These are phyloP conservation scores for Corinectria fuckeliana DNA, from an alignment of 2,329 filamentous ascomycete species.

Conservation along the genomic window DNA sequence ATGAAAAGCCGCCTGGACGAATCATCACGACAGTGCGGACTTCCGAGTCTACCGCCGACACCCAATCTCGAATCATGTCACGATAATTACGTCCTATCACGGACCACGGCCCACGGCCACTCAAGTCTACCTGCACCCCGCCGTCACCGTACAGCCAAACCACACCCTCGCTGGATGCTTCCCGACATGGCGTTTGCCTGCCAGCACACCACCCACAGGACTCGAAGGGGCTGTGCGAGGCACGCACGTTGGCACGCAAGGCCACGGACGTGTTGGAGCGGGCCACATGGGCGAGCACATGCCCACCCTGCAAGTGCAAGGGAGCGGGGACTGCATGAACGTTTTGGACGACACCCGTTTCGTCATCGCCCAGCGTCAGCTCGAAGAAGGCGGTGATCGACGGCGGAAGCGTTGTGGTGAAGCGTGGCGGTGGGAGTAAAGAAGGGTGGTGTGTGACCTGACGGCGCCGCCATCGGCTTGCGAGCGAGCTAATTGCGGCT, in stretches of 20 bases:
- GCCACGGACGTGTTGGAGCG: constrained; percentile 16
- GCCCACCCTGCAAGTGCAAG: constrained; percentile 32
- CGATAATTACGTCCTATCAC: constrained; percentile 1
- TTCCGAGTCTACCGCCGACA: constrained; percentile 16
- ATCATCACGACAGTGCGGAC: constrained; percentile 1
- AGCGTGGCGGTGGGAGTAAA: neutral
- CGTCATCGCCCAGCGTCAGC: constrained; percentile 18
- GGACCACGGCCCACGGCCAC: constrained; percentile 9
- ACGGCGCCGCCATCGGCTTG: constrained; percentile 1
- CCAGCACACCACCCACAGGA: constrained; percentile 10
- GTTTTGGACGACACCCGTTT: constrained; percentile 23
- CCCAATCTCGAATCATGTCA: neutral
- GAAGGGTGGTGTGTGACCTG: neutral
- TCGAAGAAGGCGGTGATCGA: constrained; percentile 25
- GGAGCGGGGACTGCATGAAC: constrained; percentile 36
- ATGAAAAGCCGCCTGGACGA: neutral
- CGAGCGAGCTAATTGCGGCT: neutral
- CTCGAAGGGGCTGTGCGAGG: constrained; percentile 17
- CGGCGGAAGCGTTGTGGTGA: constrained; percentile 1
- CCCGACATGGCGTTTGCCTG: neutral
- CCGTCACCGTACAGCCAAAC: neutral
- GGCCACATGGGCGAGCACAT: constrained; percentile 33
- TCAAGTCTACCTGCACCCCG: constrained; percentile 1
- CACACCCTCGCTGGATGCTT: neutral
- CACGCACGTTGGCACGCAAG: constrained; percentile 17